Evolutionary conservation across 768 basidiomycete genomes (phyloP), one percentile per base, ranked within the genome.

Genomic region (Pleurotus tuber-regium): DNA sequence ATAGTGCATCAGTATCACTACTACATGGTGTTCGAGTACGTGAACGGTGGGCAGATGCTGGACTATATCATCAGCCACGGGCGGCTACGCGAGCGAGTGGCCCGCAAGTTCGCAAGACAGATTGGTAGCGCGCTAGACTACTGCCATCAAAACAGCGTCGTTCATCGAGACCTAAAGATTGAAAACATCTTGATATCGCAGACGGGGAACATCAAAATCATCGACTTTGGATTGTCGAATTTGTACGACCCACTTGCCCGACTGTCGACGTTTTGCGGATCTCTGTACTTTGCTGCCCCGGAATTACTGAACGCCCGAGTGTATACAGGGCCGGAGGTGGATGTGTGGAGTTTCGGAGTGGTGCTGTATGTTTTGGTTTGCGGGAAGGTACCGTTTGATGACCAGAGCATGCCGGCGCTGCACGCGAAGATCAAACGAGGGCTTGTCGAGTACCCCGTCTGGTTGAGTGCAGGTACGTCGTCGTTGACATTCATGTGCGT

Each of bases 61-160:
- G 97, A 99, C 79, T 99, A 96, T 68, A 98, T 99, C 73, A 99
- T 99, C 72, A 90, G 90, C 61, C 97, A 99, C 62, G 97, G 97
- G 14, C 80, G 97, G 28, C 79, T 98, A 53, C 80, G 97, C 40
- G 97, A 98, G 70, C 83, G 96, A 51, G 92, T 94, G 33, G 97
- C 97, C 18, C 77, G 97, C 59, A 98, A 98, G 75, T 99, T 99
- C 70, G 94, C 97, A 4, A 74, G 97, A 25, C 97, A 99, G 70
- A 98, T 99, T 56, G 95, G 92, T 29, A 91, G 88, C 60, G 97
- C 97, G 1, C 75, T 99, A 19, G 90, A 96, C 65, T 98, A 99
- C 69, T 96, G 94, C 66, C 97, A 99, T 71, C 83, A 85, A 62
- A 99, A 98, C 68, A 97, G 86, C 59, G 95, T 98, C 62, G 96